A percentile compares a stretch with the other conserved stretches of the same genome.
Evolutionary conservation across 805 yeast species (phyloP).

Genomic region (Candida wancherniae): DNA sequence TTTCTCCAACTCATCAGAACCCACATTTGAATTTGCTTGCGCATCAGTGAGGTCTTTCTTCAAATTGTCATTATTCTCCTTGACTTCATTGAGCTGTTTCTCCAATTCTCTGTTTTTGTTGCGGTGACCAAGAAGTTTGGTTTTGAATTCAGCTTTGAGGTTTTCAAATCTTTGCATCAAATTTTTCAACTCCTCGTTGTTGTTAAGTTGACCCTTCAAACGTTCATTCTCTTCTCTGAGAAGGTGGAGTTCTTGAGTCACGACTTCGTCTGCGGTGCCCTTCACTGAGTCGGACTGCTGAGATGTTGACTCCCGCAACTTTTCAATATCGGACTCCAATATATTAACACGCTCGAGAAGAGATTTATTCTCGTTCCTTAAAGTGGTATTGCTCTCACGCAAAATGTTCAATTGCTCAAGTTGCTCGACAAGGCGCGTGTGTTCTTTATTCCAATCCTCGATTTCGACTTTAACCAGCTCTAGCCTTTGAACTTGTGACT

Average conservation of each 20-base stretch:
- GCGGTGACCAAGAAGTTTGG: conserved; percentile 24
- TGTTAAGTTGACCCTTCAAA: conserved; percentile 41
- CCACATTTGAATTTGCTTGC: no score
- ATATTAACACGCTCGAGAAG: conserved; percentile 21
- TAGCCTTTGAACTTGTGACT: conserved; percentile 39
- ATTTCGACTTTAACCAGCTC: conserved; percentile 18
- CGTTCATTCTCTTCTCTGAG: conserved; percentile 52
- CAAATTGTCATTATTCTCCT: conserved; percentile 5
- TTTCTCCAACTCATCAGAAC: conserved; percentile 2
- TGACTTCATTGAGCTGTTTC: conserved; percentile 11
- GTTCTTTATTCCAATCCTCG: conserved; percentile 36
- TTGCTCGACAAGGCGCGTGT: conserved; percentile 45
- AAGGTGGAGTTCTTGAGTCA: conserved; percentile 44
- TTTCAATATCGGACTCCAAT: conserved; percentile 40
- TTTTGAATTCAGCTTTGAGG: conserved; percentile 24
- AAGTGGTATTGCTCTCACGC: conserved; percentile 62
- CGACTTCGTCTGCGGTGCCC: conserved; percentile 37
- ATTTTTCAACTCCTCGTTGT: conserved; percentile 22
- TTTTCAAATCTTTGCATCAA: conserved; percentile 29
- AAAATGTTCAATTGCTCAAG: conserved; percentile 58
- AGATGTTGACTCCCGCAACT: no score
- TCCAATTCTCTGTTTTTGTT: conserved; percentile 26
- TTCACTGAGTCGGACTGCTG: conserved; percentile 51
- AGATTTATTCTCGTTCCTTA: conserved; percentile 46
- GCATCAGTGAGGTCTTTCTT: no score